A percentile compares a stretch with the other conserved stretches of the same genome.
Evolutionary conservation across 495 filamentous ascomycete species (phyloP).

Genomic region (Clohesyomyces aquaticus): DNA sequence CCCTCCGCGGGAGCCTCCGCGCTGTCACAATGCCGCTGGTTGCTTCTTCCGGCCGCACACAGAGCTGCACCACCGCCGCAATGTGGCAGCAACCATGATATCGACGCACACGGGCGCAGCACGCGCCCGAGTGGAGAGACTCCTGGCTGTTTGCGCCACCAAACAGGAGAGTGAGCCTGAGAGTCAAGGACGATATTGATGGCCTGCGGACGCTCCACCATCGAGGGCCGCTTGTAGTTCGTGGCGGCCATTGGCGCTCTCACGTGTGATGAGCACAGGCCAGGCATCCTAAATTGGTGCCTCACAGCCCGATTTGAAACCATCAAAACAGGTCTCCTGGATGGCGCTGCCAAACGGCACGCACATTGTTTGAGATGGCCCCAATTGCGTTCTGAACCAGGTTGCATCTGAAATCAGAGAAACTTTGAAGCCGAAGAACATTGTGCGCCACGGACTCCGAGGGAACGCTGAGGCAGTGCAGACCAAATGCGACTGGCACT

Average conservation of each 20-base stretch:
- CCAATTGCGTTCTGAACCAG: background rate
- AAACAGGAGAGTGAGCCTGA: background rate
- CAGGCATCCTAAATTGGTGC: background rate
- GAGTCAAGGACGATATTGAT: background rate
- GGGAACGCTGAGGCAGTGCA: too few relatives aligned
- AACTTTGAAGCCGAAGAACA: too few relatives aligned
- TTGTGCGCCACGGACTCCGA: too few relatives aligned
- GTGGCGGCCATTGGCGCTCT: background rate
- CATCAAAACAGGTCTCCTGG: background rate
- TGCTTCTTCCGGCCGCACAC: too few relatives aligned
- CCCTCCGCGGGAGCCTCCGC: too few relatives aligned
- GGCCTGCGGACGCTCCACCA: too few relatives aligned
- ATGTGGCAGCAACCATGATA: too few relatives aligned
- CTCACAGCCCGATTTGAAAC: background rate
- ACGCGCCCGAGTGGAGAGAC: background rate
- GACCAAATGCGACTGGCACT: too few relatives aligned
- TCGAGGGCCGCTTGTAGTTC: too few relatives aligned
- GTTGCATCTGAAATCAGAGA: background rate
- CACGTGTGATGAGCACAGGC: background rate
- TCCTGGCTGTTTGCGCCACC: slow-evolving; percentile 1
- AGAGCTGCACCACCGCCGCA: too few relatives aligned
- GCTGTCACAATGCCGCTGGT: too few relatives aligned
- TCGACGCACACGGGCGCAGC: background rate
- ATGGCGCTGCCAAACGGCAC: slow-evolving; percentile 4
- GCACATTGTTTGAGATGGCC: slow-evolving; percentile 11